phyloP scores from a whole-genome alignment of 2,329 filamentous ascomycete species.

The Talaromyces sp. region DNA sequence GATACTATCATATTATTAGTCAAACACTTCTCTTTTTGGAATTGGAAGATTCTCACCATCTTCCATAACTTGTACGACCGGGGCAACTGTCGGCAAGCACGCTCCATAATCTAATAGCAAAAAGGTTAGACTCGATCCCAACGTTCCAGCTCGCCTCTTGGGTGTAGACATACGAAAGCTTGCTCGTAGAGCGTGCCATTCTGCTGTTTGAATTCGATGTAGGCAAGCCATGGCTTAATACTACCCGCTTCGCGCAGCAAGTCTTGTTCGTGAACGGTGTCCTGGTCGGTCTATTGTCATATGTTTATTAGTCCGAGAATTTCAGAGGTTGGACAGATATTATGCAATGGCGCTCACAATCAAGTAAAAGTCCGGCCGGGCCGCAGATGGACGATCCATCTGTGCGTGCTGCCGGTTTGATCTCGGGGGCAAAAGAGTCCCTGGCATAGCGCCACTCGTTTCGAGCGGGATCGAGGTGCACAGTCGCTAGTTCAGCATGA shows the following conservation, averaged over 20 bases:
- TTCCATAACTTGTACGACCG: slow-evolving; percentile 99
- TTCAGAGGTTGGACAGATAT: not conserved
- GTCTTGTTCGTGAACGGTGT: slow-evolving; percentile 95
- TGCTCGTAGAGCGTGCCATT: slow-evolving; percentile 86
- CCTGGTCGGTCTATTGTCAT: slow-evolving; percentile 72
- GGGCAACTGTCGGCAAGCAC: slow-evolving; percentile 85
- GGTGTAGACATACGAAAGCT: slow-evolving; percentile 61
- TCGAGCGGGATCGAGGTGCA: slow-evolving; percentile 39
- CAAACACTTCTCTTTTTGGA: not conserved
- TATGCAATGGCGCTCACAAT: slow-evolving; percentile 40
- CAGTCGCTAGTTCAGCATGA: slow-evolving; percentile 32
- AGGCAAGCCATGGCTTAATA: slow-evolving; percentile 92
- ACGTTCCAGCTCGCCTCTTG: not conserved
- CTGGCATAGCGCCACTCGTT: slow-evolving; percentile 53
- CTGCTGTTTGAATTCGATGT: slow-evolving; percentile 86
- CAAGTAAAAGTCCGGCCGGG: slow-evolving; percentile 49
- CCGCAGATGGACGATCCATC: slow-evolving; percentile 46
- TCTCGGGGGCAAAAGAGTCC: slow-evolving; percentile 52
- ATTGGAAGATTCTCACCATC: slow-evolving; percentile 59
- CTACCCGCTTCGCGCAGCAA: slow-evolving; percentile 81
- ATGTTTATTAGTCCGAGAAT: slow-evolving; percentile 35
- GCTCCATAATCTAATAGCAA: slow-evolving; percentile 69
- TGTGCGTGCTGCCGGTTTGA: slow-evolving; percentile 47
- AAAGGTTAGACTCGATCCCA: slow-evolving; percentile 10
- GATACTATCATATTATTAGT: slow-evolving; percentile 62